phyloP scores from a whole-genome alignment of 495 filamentous ascomycete species.

The Penicillium longicatenatum region DNA sequence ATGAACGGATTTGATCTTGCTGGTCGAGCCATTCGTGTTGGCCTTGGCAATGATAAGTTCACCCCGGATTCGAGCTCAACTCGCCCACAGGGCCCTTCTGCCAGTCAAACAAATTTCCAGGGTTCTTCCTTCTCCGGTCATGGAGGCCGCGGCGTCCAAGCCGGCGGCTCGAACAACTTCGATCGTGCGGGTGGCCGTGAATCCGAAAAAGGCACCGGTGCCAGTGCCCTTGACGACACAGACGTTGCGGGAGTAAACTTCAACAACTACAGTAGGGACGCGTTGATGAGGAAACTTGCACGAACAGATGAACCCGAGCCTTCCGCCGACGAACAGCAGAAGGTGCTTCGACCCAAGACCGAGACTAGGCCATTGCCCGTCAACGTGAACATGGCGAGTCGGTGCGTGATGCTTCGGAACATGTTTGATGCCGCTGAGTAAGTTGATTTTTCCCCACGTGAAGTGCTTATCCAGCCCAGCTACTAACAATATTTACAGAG shows the following conservation, averaged over 20 bases:
- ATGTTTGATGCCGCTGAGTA: constrained; percentile 95
- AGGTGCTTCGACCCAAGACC: constrained; percentile 75
- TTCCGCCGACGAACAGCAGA: constrained; percentile 64
- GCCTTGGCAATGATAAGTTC: constrained; percentile 99
- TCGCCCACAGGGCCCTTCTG: constrained; percentile 78
- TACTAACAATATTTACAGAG: constrained; percentile 61
- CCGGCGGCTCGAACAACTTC: constrained; percentile 78
- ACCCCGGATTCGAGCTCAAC: constrained; percentile 95
- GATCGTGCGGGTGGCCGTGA: constrained; percentile 92
- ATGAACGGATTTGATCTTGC: constrained; percentile 99
- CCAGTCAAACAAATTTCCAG: constrained; percentile 77
- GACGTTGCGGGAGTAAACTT: constrained; percentile 98
- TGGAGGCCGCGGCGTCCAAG: constrained; percentile 84
- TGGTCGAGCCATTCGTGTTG: constrained; percentile 95
- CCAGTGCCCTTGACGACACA: constrained; percentile 95
- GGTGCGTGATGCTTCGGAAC: constrained; percentile 91
- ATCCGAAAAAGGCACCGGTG: constrained; percentile 83
- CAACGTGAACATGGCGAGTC: constrained; percentile 88
- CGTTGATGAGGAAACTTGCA: constrained; percentile 96
- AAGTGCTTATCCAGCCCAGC: neutral
- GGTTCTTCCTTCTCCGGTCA: constrained; percentile 93
- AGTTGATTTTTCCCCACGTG: constrained; percentile 34
- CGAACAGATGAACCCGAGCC: constrained; percentile 85
- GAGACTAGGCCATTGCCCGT: constrained; percentile 79
- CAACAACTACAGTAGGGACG: constrained; percentile 97